phyloP scores from a whole-genome alignment of 2,329 filamentous ascomycete genomes.

The Metarhizium guizhouense region DNA sequence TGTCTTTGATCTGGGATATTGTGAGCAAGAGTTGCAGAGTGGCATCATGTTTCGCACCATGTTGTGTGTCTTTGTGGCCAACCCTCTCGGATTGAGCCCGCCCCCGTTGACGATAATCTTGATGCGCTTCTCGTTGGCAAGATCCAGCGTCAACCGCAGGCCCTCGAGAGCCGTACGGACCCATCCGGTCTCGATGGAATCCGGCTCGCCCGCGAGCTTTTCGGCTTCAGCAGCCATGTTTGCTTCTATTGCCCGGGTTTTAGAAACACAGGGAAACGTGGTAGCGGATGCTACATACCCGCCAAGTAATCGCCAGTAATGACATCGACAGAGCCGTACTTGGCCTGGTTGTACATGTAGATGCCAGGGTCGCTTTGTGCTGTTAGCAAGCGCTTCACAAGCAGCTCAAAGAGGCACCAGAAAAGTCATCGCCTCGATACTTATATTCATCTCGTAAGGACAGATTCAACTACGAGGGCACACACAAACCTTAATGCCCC shows the following conservation, averaged over 20 bases:
- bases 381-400: not conserved
- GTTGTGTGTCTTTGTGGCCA: conserved; percentile 28
- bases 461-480: not conserved
- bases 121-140: conserved; percentile 34
- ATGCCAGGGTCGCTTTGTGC: conserved; percentile 11
- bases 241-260: conserved; percentile 16
- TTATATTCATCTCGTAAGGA: no score
- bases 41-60: conserved; percentile 6
- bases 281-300: conserved; percentile 16
- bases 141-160: conserved; percentile 19
- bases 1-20: conserved; percentile 15
- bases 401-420: not conserved
- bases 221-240: conserved; percentile 16
- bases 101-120: conserved; percentile 50
- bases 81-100: conserved; percentile 41
- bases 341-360: conserved; percentile 21
- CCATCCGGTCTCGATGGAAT: conserved; percentile 11
- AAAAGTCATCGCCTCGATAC: not conserved
- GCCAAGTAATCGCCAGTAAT: conserved; percentile 46
- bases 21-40: not conserved
- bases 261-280: not conserved
- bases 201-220: conserved; percentile 1
- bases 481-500: conserved; percentile 8
- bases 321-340: conserved; percentile 30
- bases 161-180: conserved; percentile 14